phyloP scores from a whole-genome alignment of 176 grass and related monocot species.

The Aegilops tauschii region DNA sequence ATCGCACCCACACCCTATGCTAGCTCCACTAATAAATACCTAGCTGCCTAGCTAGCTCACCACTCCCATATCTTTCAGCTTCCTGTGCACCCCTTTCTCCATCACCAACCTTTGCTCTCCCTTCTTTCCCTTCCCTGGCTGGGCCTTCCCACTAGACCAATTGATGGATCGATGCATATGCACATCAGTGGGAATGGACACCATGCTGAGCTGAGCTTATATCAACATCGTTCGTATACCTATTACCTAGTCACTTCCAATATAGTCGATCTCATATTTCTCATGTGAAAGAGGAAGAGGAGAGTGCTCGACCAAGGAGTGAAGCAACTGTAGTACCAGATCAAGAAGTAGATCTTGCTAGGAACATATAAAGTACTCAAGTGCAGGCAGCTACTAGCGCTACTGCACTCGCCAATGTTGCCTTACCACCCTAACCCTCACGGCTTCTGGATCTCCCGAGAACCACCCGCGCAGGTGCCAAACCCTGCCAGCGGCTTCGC shows the following conservation, averaged over 20 bases:
- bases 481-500: constrained; percentile 34
- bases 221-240: background rate
- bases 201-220: constrained; percentile 20
- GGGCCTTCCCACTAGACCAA: background rate
- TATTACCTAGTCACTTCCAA: constrained; percentile 17
- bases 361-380: constrained; percentile 14
- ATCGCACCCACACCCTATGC: background rate
- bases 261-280: background rate
- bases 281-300: constrained; percentile 6
- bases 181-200: background rate
- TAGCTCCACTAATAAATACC: constrained; percentile 22
- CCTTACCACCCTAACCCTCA: constrained; percentile 58
- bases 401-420: constrained; percentile 34
- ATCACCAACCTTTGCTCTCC: constrained; percentile 24
- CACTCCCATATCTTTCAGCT: constrained; percentile 43
- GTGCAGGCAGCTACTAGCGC: background rate
- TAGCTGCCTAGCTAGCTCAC: constrained; percentile 26
- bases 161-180: constrained; percentile 17
- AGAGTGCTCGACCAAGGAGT: background rate
- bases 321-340: constrained; percentile 14
- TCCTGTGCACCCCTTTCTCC: constrained; percentile 41
- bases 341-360: constrained; percentile 36
- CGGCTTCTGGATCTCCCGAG: constrained; percentile 45
- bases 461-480: constrained; percentile 8
- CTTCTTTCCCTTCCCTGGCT: background rate